phyloP scores from a whole-genome alignment of 1,284 basidiomycete species.

The Rhodotorula sp. region DNA sequence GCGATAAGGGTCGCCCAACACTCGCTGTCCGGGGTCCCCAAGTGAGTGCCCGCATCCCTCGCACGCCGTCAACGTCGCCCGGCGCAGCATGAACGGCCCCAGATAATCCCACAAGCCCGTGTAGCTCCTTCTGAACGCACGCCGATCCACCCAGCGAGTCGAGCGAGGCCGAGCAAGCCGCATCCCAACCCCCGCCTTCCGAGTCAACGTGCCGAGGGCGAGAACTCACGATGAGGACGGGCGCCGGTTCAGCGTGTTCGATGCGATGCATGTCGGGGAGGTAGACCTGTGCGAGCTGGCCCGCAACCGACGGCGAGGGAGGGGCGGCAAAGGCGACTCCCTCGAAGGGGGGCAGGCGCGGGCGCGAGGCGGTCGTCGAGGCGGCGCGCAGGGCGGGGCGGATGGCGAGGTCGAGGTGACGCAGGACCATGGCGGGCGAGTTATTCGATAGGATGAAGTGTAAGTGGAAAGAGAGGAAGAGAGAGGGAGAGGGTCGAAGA shows the following conservation, averaged over 20 bases:
- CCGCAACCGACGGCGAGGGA: conserved; percentile 3
- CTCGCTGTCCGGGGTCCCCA: no score
- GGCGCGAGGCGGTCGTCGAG: neutral
- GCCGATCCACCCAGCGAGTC: no score
- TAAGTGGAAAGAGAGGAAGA: neutral
- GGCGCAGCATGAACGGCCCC: no score
- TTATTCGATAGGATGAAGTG: neutral
- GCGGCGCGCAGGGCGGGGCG: neutral
- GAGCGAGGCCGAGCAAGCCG: no score
- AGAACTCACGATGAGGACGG: conserved; percentile 6
- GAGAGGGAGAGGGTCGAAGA: neutral
- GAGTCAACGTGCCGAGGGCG: neutral
- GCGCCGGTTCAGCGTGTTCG: neutral
- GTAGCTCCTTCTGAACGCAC: no score
- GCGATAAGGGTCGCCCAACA: no score
- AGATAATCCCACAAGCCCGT: no score
- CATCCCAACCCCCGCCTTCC: neutral
- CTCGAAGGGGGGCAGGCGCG: conserved; percentile 1
- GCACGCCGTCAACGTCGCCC: neutral
- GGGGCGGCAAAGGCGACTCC: neutral
- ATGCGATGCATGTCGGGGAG: conserved; percentile 17
- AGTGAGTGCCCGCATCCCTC: no score
- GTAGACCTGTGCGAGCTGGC: conserved; percentile 12
- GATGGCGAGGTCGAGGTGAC: neutral
- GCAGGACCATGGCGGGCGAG: neutral